Evolutionary conservation across 2,329 filamentous ascomycete species (phyloP).

Genomic region (Colletotrichum australisinense): DNA sequence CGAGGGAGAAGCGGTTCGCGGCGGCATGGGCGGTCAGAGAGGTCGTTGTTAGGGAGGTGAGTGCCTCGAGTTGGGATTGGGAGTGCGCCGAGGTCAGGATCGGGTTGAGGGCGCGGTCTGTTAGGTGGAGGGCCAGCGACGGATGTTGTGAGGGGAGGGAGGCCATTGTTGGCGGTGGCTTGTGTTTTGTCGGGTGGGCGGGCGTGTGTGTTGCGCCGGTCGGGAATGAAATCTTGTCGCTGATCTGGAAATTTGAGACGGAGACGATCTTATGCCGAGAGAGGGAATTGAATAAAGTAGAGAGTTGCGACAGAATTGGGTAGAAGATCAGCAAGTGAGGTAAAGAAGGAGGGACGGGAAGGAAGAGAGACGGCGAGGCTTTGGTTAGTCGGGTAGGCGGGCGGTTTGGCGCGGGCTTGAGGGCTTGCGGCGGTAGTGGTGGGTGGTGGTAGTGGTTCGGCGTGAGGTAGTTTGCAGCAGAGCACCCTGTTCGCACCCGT

Average conservation of each 20-base stretch:
- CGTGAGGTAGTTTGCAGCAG: slow-evolving; percentile 22
- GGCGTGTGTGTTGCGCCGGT: not conserved
- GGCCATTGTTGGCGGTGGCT: slow-evolving; percentile 45
- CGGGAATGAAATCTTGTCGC: not conserved
- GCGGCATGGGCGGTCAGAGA: slow-evolving; percentile 65
- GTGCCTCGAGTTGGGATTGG: slow-evolving; percentile 57
- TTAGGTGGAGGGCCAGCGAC: slow-evolving; percentile 65
- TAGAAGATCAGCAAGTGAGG: not conserved
- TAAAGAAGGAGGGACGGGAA: not conserved
- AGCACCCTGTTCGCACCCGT: slow-evolving; percentile 28
- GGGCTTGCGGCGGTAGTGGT: not conserved
- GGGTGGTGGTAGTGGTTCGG: slow-evolving; percentile 5
- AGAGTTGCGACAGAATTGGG: not conserved
- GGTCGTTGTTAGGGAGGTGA: slow-evolving; percentile 63
- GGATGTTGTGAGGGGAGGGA: slow-evolving; percentile 61
- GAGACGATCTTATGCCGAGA: not conserved
- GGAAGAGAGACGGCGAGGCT: not conserved
- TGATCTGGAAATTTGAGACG: not conserved
- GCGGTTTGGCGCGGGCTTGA: slow-evolving; percentile 18
- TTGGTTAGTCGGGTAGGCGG: not conserved
- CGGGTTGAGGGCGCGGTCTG: slow-evolving; percentile 67
- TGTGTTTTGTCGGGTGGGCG: not conserved
- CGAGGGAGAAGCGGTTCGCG: slow-evolving; percentile 63
- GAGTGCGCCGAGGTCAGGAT: slow-evolving; percentile 65
- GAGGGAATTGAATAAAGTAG: not conserved